Evolutionary conservation across 331 rosid genomes (phyloP).

Genomic region (Ulmus americana): DNA sequence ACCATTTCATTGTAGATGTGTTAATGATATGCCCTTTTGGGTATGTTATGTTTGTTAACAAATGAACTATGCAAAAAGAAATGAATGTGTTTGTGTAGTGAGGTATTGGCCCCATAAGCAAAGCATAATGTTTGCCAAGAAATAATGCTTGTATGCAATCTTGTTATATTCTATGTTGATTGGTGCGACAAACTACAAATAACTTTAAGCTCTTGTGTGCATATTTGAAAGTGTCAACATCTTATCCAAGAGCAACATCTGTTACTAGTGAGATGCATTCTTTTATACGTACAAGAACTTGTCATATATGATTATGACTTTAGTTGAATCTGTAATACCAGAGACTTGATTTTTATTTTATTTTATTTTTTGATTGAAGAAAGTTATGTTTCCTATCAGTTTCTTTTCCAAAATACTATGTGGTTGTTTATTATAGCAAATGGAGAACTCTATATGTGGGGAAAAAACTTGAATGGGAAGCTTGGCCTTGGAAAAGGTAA

Average conservation of each 20-base stretch:
- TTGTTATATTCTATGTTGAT: no score
- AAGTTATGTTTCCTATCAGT: not conserved
- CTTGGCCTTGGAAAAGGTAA: constrained; percentile 95
- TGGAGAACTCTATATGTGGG: constrained; percentile 93
- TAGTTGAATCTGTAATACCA: no score
- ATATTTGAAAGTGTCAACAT: no score
- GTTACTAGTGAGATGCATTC: no score
- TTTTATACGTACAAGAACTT: no score
- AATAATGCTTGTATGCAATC: no score
- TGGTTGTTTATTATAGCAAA: constrained; percentile 39
- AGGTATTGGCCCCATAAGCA: not conserved
- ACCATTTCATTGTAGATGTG: not conserved
- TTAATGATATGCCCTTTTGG: not conserved
- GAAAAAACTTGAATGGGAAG: constrained; percentile 75
- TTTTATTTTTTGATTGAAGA: not conserved
- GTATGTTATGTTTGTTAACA: not conserved
- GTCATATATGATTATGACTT: no score
- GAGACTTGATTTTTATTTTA: no score
- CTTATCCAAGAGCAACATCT: no score
- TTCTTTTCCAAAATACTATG: not conserved
- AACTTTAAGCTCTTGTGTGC: no score
- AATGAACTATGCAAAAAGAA: not conserved
- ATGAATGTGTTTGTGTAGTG: not conserved
- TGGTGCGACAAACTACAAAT: no score
- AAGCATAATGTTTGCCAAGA: no score